These are phyloP conservation scores for Capsicum pubescens DNA, from an alignment of 257 asterid genomes.

Conservation along the genomic window DNA sequence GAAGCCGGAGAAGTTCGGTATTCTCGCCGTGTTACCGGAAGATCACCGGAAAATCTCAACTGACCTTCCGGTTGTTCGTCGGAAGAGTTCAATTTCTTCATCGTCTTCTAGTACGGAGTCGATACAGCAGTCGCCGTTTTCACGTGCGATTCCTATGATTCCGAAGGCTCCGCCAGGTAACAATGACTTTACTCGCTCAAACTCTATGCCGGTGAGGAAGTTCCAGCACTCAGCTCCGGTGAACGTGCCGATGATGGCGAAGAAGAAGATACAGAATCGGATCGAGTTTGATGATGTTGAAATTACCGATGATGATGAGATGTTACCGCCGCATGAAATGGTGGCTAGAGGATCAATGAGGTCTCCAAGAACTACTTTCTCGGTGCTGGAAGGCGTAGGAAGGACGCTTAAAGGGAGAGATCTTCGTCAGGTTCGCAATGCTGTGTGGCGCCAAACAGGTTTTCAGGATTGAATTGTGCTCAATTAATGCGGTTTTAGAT, in stretches of 20 bases:
- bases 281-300: constrained; percentile 43
- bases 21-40: constrained; percentile 73
- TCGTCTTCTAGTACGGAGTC: constrained; percentile 33
- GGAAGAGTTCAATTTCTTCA: constrained; percentile 50
- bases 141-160: constrained; percentile 57
- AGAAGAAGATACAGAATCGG: constrained; percentile 48
- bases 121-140: constrained; percentile 24
- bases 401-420: constrained; percentile 92
- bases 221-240: constrained; percentile 80
- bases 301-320: constrained; percentile 58
- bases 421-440: constrained; percentile 91
- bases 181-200: constrained; percentile 43
- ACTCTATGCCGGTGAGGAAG: constrained; percentile 60
- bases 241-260: constrained; percentile 67
- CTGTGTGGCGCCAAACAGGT: constrained; percentile 86
- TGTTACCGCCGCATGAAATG: constrained; percentile 90
- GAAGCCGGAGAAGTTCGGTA: constrained; percentile 59
- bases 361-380: constrained; percentile 56
- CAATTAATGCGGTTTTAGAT: too few relatives aligned
- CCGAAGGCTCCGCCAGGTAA: constrained; percentile 60
- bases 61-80: constrained; percentile 46
- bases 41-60: constrained; percentile 33
- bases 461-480: constrained; percentile 53
- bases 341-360: constrained; percentile 65
- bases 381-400: constrained; percentile 88